Evolutionary conservation across 1,139 yeast species (phyloP).

Genomic region (Candida labiduridarum): DNA sequence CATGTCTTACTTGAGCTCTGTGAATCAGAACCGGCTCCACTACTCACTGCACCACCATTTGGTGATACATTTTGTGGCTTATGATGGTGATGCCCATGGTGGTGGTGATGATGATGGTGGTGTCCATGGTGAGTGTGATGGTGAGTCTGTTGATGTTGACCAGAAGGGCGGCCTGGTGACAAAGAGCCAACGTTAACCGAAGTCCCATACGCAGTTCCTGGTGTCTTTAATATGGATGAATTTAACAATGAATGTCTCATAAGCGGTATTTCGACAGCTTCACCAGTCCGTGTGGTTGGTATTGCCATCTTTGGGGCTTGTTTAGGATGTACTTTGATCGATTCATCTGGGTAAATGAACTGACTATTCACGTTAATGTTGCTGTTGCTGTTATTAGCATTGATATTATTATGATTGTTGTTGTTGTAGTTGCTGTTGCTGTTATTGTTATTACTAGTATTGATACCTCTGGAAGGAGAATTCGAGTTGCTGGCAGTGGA

Average conservation of each 20-base stretch:
- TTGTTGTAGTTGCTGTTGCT: neutral
- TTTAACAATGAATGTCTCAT: slow-evolving; percentile 29
- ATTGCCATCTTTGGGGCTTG: slow-evolving; percentile 82
- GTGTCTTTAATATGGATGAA: slow-evolving; percentile 10
- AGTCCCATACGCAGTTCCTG: slow-evolving; percentile 8
- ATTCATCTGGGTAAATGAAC: slow-evolving; percentile 17
- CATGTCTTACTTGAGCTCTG: slow-evolving; percentile 11
- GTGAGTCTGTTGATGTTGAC: slow-evolving; percentile 1
- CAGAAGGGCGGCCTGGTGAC: slow-evolving; percentile 3
- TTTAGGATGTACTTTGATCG: slow-evolving; percentile 40
- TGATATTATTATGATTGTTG: neutral
- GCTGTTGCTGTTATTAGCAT: neutral
- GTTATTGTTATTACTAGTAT: neutral
- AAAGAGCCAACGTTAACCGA: slow-evolving; percentile 12
- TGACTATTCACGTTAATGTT: slow-evolving; percentile 6
- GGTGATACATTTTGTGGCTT: slow-evolving; percentile 4
- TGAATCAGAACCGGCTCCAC: slow-evolving; percentile 4
- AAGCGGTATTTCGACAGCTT: slow-evolving; percentile 72
- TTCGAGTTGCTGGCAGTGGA: slow-evolving; percentile 7
- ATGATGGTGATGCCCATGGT: slow-evolving; percentile 6
- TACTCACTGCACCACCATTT: neutral
- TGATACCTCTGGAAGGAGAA: slow-evolving; percentile 12
- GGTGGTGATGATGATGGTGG: slow-evolving; percentile 6
- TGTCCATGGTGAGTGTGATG: neutral
- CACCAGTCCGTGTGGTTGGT: slow-evolving; percentile 80